These are phyloP conservation scores for Penicillium taxi DNA, from an alignment of 495 filamentous ascomycete species.

Conservation along the genomic window DNA sequence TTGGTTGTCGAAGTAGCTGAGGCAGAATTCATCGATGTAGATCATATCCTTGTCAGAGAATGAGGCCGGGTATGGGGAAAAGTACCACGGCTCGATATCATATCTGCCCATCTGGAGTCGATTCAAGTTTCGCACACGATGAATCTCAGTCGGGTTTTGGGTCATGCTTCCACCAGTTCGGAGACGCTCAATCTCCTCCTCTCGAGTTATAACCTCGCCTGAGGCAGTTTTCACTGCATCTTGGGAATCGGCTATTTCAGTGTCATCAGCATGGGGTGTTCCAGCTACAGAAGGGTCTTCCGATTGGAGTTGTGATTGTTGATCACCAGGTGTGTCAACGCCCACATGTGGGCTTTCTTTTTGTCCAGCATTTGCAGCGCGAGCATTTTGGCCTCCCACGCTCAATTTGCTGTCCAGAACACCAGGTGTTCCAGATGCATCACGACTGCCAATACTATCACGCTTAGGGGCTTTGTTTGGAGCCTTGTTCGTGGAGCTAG, in stretches of 20 bases:
- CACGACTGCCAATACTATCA: conserved; percentile 45
- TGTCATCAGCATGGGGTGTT: conserved; percentile 47
- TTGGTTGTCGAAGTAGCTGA: conserved; percentile 75
- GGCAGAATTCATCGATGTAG: conserved; percentile 96
- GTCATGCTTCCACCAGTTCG: conserved; percentile 95
- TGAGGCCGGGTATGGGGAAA: conserved; percentile 86
- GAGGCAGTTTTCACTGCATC: conserved; percentile 43
- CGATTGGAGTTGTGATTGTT: conserved; percentile 36
- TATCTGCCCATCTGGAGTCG: conserved; percentile 87
- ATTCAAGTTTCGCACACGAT: conserved; percentile 87
- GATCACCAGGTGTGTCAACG: conserved; percentile 27
- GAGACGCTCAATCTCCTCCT: conserved; percentile 93
- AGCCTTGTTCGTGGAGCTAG: conserved; percentile 36
- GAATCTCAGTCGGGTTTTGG: conserved; percentile 94
- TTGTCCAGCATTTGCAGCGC: conserved; percentile 51
- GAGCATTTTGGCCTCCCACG: conserved; percentile 38
- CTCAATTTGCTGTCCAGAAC: conserved; percentile 42
- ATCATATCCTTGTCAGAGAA: conserved; percentile 81
- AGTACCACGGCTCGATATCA: conserved; percentile 97
- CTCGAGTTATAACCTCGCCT: conserved; percentile 57
- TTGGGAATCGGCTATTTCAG: conserved; percentile 57
- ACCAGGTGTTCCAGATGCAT: conserved; percentile 52
- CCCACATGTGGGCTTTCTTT: conserved; percentile 57
- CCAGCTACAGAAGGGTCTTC: conserved; percentile 42
- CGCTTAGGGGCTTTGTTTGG: conserved; percentile 48